Evolutionary conservation across 257 asterid genomes (phyloP).

Genomic region (Fraxinus anomala): DNA sequence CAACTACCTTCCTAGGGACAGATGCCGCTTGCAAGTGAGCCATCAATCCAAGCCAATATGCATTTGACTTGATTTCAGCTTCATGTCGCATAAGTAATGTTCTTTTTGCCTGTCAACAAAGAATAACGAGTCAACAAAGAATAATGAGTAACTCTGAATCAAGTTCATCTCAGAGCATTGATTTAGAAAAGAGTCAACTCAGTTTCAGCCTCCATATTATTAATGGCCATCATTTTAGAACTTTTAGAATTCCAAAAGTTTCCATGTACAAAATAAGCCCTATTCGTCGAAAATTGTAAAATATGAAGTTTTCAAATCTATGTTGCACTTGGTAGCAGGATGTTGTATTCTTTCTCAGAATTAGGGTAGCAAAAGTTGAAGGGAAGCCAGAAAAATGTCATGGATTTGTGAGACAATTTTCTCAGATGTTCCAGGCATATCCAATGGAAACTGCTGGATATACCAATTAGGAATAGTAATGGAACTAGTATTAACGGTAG

Average conservation of each 20-base stretch:
- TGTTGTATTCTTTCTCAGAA: not conserved
- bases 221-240: not conserved
- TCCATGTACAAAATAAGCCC: not conserved
- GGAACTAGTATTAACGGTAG: not conserved
- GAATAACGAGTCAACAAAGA: constrained; percentile 24
- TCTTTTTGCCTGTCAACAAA: constrained; percentile 69
- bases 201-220: not conserved
- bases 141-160: constrained; percentile 18
- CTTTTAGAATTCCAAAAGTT: not conserved
- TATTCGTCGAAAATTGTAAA: not conserved
- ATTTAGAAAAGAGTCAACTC: not conserved
- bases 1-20: constrained; percentile 78
- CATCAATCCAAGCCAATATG: constrained; percentile 94
- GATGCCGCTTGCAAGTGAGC: constrained; percentile 87
- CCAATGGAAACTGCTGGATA: not conserved
- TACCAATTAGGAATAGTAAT: not conserved
- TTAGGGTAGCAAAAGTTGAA: not conserved
- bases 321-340: not conserved
- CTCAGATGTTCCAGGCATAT: not conserved
- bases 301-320: not conserved
- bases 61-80: constrained; percentile 95
- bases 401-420: not conserved
- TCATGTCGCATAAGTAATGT: constrained; percentile 96
- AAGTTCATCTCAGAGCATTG: not conserved
- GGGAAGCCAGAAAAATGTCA: not conserved